A percentile compares a stretch with the other conserved stretches of the same genome.
These are phyloP conservation scores for Didymella glomerata DNA, from an alignment of 2,329 filamentous ascomycete genomes.

Conservation along the genomic window DNA sequence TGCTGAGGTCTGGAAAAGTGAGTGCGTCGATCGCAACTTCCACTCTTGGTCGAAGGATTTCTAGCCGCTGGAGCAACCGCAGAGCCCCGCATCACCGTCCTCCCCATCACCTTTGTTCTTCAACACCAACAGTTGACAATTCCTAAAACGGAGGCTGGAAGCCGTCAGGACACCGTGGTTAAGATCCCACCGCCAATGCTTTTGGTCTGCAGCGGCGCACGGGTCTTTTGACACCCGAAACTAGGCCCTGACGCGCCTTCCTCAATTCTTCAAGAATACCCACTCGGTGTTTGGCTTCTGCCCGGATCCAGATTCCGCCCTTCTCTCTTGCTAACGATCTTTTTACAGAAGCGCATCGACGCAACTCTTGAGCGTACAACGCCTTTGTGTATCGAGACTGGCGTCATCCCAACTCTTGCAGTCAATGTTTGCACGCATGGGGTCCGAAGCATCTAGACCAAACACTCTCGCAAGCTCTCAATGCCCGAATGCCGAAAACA, in stretches of 20 bases:
- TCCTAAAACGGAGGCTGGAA: background rate
- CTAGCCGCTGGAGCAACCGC: slow-evolving; percentile 6
- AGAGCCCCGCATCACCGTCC: slow-evolving; percentile 10
- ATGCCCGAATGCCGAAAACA: slow-evolving; percentile 6
- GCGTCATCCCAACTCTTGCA: slow-evolving; percentile 7
- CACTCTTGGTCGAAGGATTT: slow-evolving; percentile 14
- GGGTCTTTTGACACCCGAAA: slow-evolving; percentile 11
- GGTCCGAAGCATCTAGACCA: slow-evolving; percentile 15
- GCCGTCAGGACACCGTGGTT: background rate
- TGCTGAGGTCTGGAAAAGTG: slow-evolving; percentile 14
- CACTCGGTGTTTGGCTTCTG: slow-evolving; percentile 6
- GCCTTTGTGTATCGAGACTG: slow-evolving; percentile 9
- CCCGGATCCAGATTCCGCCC: slow-evolving; percentile 5
- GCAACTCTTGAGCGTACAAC: slow-evolving; percentile 2
- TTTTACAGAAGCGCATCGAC: slow-evolving; percentile 2
- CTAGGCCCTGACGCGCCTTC: slow-evolving; percentile 13
- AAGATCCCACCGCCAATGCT: background rate
- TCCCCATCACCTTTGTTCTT: slow-evolving; percentile 2
- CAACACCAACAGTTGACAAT: background rate
- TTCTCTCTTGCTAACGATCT: slow-evolving; percentile 6
- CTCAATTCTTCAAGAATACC: slow-evolving; percentile 12
- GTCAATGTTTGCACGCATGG: background rate
- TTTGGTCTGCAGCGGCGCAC: slow-evolving; percentile 11
- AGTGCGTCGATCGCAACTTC: slow-evolving; percentile 19
- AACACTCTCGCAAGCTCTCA: slow-evolving; percentile 2